Evolutionary conservation across 352 stramenopile genomes (phyloP).

Genomic region (Hyaloperonospora brassicae): DNA sequence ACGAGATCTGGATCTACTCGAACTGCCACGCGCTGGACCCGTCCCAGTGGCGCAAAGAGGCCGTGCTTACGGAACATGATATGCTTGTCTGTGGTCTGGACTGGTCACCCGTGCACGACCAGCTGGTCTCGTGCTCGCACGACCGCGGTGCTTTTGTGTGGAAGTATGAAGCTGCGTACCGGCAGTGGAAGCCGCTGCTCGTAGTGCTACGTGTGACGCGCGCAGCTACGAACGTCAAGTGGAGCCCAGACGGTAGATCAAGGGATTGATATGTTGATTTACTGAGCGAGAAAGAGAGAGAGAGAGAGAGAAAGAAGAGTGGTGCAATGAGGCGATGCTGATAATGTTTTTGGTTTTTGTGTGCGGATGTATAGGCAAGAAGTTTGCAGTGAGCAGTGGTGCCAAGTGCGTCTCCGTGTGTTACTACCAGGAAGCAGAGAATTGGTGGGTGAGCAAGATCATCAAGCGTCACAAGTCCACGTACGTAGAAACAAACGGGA

Average conservation of each 20-base stretch:
- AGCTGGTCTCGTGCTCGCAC: constrained; percentile 92
- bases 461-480: constrained; percentile 96
- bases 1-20: constrained; percentile 90
- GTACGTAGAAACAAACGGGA: constrained; percentile 43
- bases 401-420: constrained; percentile 92
- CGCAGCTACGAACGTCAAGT: constrained; percentile 90
- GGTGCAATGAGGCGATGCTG: not conserved
- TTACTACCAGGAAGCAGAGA: constrained; percentile 86
- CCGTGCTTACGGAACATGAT: constrained; percentile 87
- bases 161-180: constrained; percentile 81
- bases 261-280: not conserved
- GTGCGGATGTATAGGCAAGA: constrained; percentile 51
- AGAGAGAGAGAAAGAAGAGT: not conserved
- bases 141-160: constrained; percentile 93
- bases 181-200: constrained; percentile 88
- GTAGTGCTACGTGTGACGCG: constrained; percentile 89
- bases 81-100: constrained; percentile 89
- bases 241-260: constrained; percentile 80
- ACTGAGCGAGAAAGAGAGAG: no score
- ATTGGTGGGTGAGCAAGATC: constrained; percentile 95
- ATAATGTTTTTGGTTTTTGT: constrained; percentile 1
- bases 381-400: constrained; percentile 90
- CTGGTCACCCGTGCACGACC: constrained; percentile 89
- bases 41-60: constrained; percentile 78
- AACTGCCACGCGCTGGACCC: constrained; percentile 69